A percentile compares a stretch with the other conserved stretches of the same genome.
phyloP scores from a whole-genome alignment of 306 rosid genomes.

The Citrullus mucosospermus region DNA sequence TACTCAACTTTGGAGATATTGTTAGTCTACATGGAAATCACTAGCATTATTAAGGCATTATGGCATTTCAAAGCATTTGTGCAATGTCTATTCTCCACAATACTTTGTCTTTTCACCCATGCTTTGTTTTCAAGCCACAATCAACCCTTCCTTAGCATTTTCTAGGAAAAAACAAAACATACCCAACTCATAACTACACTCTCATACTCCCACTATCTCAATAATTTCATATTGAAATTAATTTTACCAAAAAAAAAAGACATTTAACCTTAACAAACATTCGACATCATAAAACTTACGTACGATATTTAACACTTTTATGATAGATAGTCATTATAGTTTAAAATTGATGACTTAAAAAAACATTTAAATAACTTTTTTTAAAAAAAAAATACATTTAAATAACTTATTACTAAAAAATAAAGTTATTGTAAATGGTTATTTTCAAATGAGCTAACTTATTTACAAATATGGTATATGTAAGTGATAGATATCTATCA shows the following conservation, averaged over 20 bases:
- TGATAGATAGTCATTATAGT: background rate
- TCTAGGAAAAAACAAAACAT: background rate
- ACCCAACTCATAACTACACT: background rate
- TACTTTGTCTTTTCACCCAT: background rate
- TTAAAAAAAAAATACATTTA: too few species aligned
- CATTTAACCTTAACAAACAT: too few species aligned
- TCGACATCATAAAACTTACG: too few species aligned
- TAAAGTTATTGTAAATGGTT: too few species aligned
- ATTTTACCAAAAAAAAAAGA: too few species aligned
- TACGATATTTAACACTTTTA: too few species aligned
- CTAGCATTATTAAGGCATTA: background rate
- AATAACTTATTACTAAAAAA: too few species aligned
- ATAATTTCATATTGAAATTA: background rate
- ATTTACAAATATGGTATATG: too few species aligned
- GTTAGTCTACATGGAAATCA: slow-evolving; percentile 4
- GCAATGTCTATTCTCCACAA: slow-evolving; percentile 8
- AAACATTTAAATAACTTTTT: too few species aligned
- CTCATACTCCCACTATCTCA: background rate
- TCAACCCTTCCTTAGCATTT: background rate
- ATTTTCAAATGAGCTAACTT: too few species aligned
- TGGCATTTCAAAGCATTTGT: background rate
- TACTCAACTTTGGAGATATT: background rate
- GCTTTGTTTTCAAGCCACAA: background rate
- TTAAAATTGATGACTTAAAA: too few species aligned
- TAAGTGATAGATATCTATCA: too few species aligned